These are phyloP conservation scores for Blastomyces parvus DNA, from an alignment of 2,329 filamentous ascomycete species.

Conservation along the genomic window DNA sequence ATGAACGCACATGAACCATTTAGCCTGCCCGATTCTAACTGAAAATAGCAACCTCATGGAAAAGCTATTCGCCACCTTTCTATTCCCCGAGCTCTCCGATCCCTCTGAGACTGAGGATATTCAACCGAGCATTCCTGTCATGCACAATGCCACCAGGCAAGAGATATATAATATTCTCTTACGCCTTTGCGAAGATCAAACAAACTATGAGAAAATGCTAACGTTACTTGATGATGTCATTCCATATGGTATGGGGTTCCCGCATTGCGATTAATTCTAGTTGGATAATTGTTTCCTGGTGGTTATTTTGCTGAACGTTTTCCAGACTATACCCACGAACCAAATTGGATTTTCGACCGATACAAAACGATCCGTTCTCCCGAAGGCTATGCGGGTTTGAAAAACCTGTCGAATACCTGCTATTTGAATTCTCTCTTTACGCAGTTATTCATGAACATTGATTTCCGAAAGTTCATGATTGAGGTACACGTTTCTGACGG, in stretches of 20 bases:
- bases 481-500: slow-evolving; percentile 48
- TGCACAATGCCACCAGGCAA: slow-evolving; percentile 48
- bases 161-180: slow-evolving; percentile 54
- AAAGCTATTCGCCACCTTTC: slow-evolving; percentile 52
- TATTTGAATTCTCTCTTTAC: slow-evolving; percentile 93
- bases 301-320: slow-evolving; percentile 18
- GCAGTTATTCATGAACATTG: slow-evolving; percentile 90
- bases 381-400: slow-evolving; percentile 79
- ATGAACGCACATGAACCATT: not conserved
- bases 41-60: slow-evolving; percentile 35
- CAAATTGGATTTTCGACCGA: slow-evolving; percentile 55
- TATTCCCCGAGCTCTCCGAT: slow-evolving; percentile 51
- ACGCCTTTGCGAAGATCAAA: slow-evolving; percentile 43
- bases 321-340: slow-evolving; percentile 52
- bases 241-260: slow-evolving; percentile 38
- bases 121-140: slow-evolving; percentile 37
- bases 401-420: slow-evolving; percentile 89
- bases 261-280: slow-evolving; percentile 18
- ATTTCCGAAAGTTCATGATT: slow-evolving; percentile 79
- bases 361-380: slow-evolving; percentile 59
- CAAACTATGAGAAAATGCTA: slow-evolving; percentile 46
- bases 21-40: slow-evolving; percentile 11
- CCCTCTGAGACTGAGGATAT: slow-evolving; percentile 21
- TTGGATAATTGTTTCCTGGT: not conserved
- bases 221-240: slow-evolving; percentile 43